Evolutionary conservation across 371 early-diverging fungal genomes (phyloP).

Genomic region (Lichtheimia hyalospora): DNA sequence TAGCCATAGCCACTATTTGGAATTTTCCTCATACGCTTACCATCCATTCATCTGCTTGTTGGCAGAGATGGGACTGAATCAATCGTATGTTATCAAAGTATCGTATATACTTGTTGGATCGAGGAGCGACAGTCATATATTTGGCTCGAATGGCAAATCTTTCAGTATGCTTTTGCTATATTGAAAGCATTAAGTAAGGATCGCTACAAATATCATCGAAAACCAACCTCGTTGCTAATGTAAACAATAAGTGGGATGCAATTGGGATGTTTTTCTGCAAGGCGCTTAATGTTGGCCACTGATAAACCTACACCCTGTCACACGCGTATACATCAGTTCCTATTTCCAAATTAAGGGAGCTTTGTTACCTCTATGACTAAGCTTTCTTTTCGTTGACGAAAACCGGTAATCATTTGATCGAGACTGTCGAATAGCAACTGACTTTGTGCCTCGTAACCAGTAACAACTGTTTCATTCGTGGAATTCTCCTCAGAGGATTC

Average conservation of each 20-base stretch:
- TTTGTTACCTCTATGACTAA: slow-evolving; percentile 34
- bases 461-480: slow-evolving; percentile 8
- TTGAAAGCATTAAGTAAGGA: neutral
- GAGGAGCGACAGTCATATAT: slow-evolving; percentile 43
- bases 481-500: slow-evolving; percentile 5
- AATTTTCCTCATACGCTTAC: slow-evolving; percentile 13
- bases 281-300: slow-evolving; percentile 26
- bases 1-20: no score
- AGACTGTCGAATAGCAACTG: slow-evolving; percentile 25
- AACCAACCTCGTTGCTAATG: slow-evolving; percentile 33
- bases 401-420: slow-evolving; percentile 28
- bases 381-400: slow-evolving; percentile 24
- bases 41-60: slow-evolving; percentile 27
- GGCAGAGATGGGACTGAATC: slow-evolving; percentile 36
- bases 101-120: slow-evolving; percentile 35
- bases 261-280: slow-evolving; percentile 25
- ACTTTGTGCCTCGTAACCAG: slow-evolving; percentile 39
- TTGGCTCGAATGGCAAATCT: slow-evolving; percentile 46
- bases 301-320: slow-evolving; percentile 37
- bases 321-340: neutral
- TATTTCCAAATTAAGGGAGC: neutral
- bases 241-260: slow-evolving; percentile 39
- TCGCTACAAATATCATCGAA: neutral
- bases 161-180: slow-evolving; percentile 37
- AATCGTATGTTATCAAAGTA: slow-evolving; percentile 41